Evolutionary conservation across 31 red algal genomes (phyloP).

Genomic region (Odonthalia washingtoniensis): DNA sequence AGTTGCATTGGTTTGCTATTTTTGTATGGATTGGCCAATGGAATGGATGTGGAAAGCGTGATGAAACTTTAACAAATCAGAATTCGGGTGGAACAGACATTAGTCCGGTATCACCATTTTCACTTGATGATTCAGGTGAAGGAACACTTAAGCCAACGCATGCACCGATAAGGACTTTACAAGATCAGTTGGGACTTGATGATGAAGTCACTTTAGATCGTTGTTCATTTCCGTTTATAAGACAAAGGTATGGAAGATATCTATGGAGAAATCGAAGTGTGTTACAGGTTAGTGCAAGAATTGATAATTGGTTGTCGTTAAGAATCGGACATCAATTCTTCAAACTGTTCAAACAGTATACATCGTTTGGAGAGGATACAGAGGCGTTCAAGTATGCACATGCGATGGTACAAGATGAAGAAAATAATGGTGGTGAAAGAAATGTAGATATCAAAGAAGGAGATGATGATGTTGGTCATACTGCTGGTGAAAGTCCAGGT

Average conservation of each 20-base stretch:
- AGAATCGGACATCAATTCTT: constrained; percentile 44
- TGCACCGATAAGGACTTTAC: constrained; percentile 52
- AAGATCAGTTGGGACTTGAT: constrained; percentile 65
- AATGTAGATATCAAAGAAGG: neutral
- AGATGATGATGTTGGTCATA: neutral
- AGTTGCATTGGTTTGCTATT: constrained; percentile 64
- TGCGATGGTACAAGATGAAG: neutral
- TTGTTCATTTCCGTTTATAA: constrained; percentile 59
- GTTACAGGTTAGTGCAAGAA: constrained; percentile 66
- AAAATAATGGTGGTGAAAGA: no score
- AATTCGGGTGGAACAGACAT: neutral
- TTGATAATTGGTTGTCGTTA: constrained; percentile 69
- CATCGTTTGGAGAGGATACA: neutral
- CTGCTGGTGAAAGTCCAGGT: no score
- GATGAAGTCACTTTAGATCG: neutral
- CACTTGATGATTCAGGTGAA: neutral
- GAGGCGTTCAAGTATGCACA: constrained; percentile 11
- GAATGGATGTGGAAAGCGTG: constrained; percentile 43
- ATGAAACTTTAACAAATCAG: neutral
- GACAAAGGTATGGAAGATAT: constrained; percentile 49
- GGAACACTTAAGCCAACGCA: constrained; percentile 33
- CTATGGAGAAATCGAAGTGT: constrained; percentile 70
- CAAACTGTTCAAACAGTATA: constrained; percentile 30
- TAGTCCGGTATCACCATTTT: neutral
- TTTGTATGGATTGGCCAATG: constrained; percentile 49